Conservation (phyloP, 2,329 filamentous ascomycete genomes). For the Beauveria bassiana region DNA sequence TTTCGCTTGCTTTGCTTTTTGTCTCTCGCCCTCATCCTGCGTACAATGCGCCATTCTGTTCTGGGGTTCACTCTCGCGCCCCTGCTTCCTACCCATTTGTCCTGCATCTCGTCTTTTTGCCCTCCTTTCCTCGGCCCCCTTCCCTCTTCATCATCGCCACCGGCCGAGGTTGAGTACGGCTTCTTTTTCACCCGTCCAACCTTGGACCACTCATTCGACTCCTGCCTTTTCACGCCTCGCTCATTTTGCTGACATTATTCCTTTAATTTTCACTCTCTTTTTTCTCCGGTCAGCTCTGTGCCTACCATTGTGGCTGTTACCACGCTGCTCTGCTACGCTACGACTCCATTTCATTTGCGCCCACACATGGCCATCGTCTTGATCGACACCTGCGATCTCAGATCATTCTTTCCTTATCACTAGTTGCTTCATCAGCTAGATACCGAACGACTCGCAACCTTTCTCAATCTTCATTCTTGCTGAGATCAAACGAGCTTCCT, state of each 20-base stretch:
- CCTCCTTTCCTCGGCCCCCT: background rate
- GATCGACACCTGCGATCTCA: background rate
- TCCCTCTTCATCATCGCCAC: constrained; percentile 2
- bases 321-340: constrained; percentile 1
- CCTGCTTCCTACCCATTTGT: background rate
- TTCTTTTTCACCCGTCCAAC: background rate
- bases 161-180: background rate
- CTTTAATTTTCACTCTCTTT: background rate
- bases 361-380: background rate
- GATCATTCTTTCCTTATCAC: background rate
- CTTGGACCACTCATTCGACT: background rate
- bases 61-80: constrained; percentile 3
- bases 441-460: background rate
- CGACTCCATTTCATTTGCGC: background rate
- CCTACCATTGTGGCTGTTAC: background rate
- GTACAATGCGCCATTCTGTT: background rate
- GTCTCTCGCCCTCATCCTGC: background rate
- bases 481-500: background rate
- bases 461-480: background rate
- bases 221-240: background rate
- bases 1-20: background rate
- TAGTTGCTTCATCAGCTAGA: background rate
- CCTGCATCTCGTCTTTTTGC: background rate
- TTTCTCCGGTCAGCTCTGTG: background rate
- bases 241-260: background rate